Percentiles rank a stretch among this genome's conserved stretches.
Conservation (phyloP, 2,329 filamentous ascomycete species). For the Malbranchea zuffiana region DNA sequence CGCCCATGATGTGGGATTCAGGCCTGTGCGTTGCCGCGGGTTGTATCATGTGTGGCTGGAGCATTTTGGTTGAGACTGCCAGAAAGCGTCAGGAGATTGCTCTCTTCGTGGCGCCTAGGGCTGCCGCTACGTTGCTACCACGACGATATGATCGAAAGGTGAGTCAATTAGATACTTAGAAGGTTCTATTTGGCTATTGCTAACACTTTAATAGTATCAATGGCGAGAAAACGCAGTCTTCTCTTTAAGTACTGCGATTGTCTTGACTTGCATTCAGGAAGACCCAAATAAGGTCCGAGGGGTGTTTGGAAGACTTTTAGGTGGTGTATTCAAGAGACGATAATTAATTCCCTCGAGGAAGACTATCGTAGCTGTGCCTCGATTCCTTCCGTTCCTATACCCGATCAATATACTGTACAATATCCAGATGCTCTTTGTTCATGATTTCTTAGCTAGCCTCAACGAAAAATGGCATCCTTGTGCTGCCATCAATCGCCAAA, state of each 20-base stretch:
- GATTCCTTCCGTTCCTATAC: neutral
- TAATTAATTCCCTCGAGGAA: too few relatives aligned
- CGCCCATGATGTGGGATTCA: slow-evolving; percentile 47
- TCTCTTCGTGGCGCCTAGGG: slow-evolving; percentile 70
- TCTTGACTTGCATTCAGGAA: slow-evolving; percentile 58
- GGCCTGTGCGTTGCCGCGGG: slow-evolving; percentile 59
- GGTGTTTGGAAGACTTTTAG: slow-evolving; percentile 53
- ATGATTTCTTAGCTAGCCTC: too few relatives aligned
- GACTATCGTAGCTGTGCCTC: too few relatives aligned
- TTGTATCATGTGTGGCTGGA: slow-evolving; percentile 70
- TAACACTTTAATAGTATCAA: slow-evolving; percentile 42
- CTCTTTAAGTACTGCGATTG: slow-evolving; percentile 55
- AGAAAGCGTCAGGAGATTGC: slow-evolving; percentile 61
- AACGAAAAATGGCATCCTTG: too few relatives aligned
- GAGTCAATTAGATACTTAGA: slow-evolving; percentile 14
- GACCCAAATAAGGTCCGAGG: slow-evolving; percentile 54
- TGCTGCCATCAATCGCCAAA: too few relatives aligned
- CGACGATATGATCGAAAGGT: slow-evolving; percentile 50
- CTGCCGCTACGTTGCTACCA: slow-evolving; percentile 63
- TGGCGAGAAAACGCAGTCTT: slow-evolving; percentile 59
- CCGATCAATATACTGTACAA: neutral
- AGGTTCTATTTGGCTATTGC: slow-evolving; percentile 5
- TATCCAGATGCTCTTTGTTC: too few relatives aligned
- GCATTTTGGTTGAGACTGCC: slow-evolving; percentile 59
- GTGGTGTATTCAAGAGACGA: slow-evolving; percentile 34